These are phyloP conservation scores for Boletus rubroflammeus DNA, from an alignment of 768 basidiomycete species.

Conservation along the genomic window DNA sequence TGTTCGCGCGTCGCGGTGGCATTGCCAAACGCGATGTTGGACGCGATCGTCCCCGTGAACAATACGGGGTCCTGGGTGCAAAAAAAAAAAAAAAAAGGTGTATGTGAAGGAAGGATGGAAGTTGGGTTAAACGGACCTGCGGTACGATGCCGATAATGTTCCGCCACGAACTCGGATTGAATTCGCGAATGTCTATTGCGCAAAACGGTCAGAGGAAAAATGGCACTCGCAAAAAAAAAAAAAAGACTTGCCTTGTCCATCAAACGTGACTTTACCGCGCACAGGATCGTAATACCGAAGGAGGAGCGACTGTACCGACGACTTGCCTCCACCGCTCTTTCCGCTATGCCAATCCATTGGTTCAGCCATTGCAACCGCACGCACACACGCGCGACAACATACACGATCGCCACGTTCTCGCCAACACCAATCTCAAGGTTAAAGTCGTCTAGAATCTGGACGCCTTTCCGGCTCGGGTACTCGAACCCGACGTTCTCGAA, in stretches of 20 bases:
- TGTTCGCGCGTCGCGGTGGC: slow-evolving; percentile 71
- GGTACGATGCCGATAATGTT: slow-evolving; percentile 90
- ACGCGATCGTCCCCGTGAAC: slow-evolving; percentile 90
- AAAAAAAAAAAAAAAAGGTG: too few species aligned
- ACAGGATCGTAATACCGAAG: slow-evolving; percentile 87
- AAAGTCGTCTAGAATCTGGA: slow-evolving; percentile 78
- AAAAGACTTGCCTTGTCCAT: slow-evolving; percentile 65
- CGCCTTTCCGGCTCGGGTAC: slow-evolving; percentile 83
- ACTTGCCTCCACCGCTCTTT: slow-evolving; percentile 92
- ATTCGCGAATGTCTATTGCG: slow-evolving; percentile 70
- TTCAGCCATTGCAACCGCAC: not conserved
- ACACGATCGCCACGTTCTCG: slow-evolving; percentile 91
- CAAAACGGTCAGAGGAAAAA: slow-evolving; percentile 5
- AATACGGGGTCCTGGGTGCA: slow-evolving; percentile 63
- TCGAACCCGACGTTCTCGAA: slow-evolving; percentile 86
- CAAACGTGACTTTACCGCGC: slow-evolving; percentile 77
- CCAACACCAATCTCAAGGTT: slow-evolving; percentile 78
- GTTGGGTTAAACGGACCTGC: slow-evolving; percentile 43
- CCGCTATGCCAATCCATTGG: slow-evolving; percentile 49
- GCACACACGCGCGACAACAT: slow-evolving; percentile 31
- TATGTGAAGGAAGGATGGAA: too few species aligned
- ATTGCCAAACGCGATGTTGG: slow-evolving; percentile 90
- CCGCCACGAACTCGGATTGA: slow-evolving; percentile 84
- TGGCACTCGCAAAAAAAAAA: too few species aligned
- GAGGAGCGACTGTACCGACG: slow-evolving; percentile 83